Percentiles rank a stretch among this genome's conserved stretches.
Conservation (phyloP, 2,329 filamentous ascomycete genomes). For the Exophiala alcalophila region DNA sequence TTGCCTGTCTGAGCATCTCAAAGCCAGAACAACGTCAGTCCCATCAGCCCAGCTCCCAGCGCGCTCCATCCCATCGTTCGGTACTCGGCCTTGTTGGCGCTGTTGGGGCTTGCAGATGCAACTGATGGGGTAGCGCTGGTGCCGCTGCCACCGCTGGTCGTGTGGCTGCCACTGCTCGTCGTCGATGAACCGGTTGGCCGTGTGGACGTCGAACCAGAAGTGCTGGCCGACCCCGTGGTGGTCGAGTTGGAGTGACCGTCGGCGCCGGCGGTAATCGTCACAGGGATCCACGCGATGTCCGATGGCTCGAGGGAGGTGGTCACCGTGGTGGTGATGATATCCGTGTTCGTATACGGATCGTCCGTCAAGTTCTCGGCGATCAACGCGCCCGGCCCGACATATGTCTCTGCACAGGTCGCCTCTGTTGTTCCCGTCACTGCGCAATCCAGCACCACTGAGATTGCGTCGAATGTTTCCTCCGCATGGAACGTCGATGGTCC, state of each 20-base stretch:
- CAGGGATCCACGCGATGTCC: constrained; percentile 13
- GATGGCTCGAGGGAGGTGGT: constrained; percentile 13
- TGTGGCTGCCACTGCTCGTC: constrained; percentile 5
- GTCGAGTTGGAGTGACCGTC: background rate
- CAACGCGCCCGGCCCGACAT: constrained; percentile 16
- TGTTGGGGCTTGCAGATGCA: constrained; percentile 7
- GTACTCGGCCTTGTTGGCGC: constrained; percentile 8
- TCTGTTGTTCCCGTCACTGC: constrained; percentile 24
- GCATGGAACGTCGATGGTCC: constrained; percentile 21
- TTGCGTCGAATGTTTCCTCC: constrained; percentile 13
- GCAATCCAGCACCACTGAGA: constrained; percentile 21
- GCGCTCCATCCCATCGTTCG: constrained; percentile 5
- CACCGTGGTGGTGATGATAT: constrained; percentile 12
- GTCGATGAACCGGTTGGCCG: constrained; percentile 14
- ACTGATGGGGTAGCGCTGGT: constrained; percentile 5
- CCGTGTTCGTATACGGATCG: constrained; percentile 5
- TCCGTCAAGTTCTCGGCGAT: constrained; percentile 8
- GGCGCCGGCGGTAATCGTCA: constrained; percentile 16
- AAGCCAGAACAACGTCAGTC: too few relatives aligned
- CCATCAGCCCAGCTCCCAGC: constrained; percentile 13
- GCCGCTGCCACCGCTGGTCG: constrained; percentile 1
- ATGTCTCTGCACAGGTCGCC: constrained; percentile 23
- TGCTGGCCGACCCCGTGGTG: background rate
- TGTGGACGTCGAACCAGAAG: background rate
- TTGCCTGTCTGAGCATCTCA: too few relatives aligned